Percentiles rank a stretch among this genome's conserved stretches.
Conservation (phyloP, 768 basidiomycete species). For the Lanmaoa pseudosensibilis region DNA sequence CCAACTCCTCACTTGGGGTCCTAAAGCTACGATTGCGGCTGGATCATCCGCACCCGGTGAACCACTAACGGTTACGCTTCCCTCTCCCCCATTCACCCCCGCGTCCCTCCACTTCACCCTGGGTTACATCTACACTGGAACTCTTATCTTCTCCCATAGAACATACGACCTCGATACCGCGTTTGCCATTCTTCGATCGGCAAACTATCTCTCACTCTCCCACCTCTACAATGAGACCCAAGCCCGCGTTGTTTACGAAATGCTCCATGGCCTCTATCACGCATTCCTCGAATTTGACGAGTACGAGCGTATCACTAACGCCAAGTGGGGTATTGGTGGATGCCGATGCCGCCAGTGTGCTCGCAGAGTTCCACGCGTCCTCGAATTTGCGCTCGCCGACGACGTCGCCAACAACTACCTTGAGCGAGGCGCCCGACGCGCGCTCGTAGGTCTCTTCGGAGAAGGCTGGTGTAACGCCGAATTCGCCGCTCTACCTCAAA, state of each 20-base stretch:
- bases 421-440: slow-evolving; percentile 69
- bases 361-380: slow-evolving; percentile 74
- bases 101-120: slow-evolving; percentile 92
- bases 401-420: slow-evolving; percentile 77
- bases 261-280: slow-evolving; percentile 88
- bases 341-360: slow-evolving; percentile 86
- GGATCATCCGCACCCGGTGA: slow-evolving; percentile 36
- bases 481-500: slow-evolving; percentile 67
- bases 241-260: slow-evolving; percentile 80
- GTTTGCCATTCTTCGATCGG: slow-evolving; percentile 83
- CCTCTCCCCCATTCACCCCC: slow-evolving; percentile 92
- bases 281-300: slow-evolving; percentile 78
- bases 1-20: slow-evolving; percentile 69
- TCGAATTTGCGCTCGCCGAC: slow-evolving; percentile 73
- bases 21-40: slow-evolving; percentile 35
- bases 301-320: slow-evolving; percentile 70
- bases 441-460: slow-evolving; percentile 81
- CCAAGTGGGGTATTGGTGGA: slow-evolving; percentile 81
- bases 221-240: slow-evolving; percentile 79
- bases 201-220: slow-evolving; percentile 74
- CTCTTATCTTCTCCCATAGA: slow-evolving; percentile 88
- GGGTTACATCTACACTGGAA: slow-evolving; percentile 94
- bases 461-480: slow-evolving; percentile 87
- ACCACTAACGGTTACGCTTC: slow-evolving; percentile 65
- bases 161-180: slow-evolving; percentile 92